Evolutionary conservation across 2,329 filamentous ascomycete genomes (phyloP).

Genomic region (Paracoccidioides lutzii): DNA sequence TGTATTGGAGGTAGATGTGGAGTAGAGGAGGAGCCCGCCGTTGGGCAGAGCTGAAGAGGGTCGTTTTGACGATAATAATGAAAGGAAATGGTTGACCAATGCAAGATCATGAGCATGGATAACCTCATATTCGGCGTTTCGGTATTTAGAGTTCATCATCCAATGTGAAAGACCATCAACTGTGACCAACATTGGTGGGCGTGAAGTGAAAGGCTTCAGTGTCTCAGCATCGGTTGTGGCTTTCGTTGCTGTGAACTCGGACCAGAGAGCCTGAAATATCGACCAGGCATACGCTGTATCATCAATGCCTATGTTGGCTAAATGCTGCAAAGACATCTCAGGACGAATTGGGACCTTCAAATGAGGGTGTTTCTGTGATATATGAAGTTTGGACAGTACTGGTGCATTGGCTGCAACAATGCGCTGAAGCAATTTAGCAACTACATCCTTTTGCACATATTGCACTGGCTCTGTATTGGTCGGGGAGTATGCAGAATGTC

Average conservation of each 20-base stretch:
- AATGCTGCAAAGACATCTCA: slow-evolving; percentile 50
- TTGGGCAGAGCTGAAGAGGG: slow-evolving; percentile 41
- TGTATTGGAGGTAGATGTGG: slow-evolving; percentile 60
- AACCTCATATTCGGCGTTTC: slow-evolving; percentile 52
- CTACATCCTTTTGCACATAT: slow-evolving; percentile 71
- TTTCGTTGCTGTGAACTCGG: slow-evolving; percentile 52
- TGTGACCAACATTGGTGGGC: slow-evolving; percentile 57
- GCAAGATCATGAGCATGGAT: slow-evolving; percentile 80
- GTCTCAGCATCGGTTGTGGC: slow-evolving; percentile 29
- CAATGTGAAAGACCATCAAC: slow-evolving; percentile 71
- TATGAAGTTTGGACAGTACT: slow-evolving; percentile 43
- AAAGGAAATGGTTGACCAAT: slow-evolving; percentile 61
- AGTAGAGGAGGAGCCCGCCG: slow-evolving; percentile 66
- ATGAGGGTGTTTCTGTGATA: slow-evolving; percentile 43
- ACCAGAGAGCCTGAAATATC: slow-evolving; percentile 68
- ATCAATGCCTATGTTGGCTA: slow-evolving; percentile 55
- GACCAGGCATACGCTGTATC: slow-evolving; percentile 69
- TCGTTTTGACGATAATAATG: slow-evolving; percentile 43
- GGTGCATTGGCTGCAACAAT: slow-evolving; percentile 59
- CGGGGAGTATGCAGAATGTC: slow-evolving; percentile 65
- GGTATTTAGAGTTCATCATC: slow-evolving; percentile 68
- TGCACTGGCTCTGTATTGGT: slow-evolving; percentile 41
- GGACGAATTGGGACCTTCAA: slow-evolving; percentile 48
- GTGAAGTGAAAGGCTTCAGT: slow-evolving; percentile 29
- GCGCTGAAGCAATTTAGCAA: slow-evolving; percentile 57